Evolutionary conservation across 805 yeast genomes (phyloP), one percentile per base, ranked within the genome.

Genomic region (Starmerella stigmatis): DNA sequence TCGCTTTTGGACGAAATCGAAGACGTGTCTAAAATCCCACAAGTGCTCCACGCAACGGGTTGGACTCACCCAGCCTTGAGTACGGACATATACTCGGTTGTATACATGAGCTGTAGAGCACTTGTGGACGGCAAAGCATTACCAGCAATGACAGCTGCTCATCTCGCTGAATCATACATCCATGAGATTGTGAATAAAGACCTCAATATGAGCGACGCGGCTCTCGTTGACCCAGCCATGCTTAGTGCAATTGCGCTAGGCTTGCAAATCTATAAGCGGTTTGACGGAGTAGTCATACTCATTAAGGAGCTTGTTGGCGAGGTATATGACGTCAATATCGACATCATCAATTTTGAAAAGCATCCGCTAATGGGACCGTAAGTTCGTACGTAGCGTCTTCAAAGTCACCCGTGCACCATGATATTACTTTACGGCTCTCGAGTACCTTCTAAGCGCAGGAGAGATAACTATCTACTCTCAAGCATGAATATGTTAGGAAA

Each of bases 241-340:
- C 20, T 56, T 5, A 54, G 58, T 15, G 60, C 59, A 2, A 38
- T 58, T 20, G 45, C 62, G 2, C 40, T 60, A 15, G 51, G 57
- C 16, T 50, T 55, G n/a, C 52, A 53, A 46, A 52, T 61, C 6
- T 63, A 61, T 34, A 60, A 61, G 43, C 51, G 64, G 7, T 35
- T 62, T 7, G 66, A 63, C 43, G 62, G 58, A 12, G 39, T 59
- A 4, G 43, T 60, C 44, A 27, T 60, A 17, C 45, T 58, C 8
- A 57, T 57, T 25, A 63, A 63, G 46, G 60, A 57, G 16, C 54
- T 63, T 11, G 67, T 63, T 3, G 67, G 67, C 6, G 67, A 63
- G 46, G 54, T 56, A 22, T 62, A 52, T 46, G 63, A 59, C 22
- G 32, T 52, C 11, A 37, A 52, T 40, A 44, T 52, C 33, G 36